These are phyloP conservation scores for Backusella australiensis DNA, from an alignment of 192 early-diverging fungal genomes.

Conservation along the genomic window DNA sequence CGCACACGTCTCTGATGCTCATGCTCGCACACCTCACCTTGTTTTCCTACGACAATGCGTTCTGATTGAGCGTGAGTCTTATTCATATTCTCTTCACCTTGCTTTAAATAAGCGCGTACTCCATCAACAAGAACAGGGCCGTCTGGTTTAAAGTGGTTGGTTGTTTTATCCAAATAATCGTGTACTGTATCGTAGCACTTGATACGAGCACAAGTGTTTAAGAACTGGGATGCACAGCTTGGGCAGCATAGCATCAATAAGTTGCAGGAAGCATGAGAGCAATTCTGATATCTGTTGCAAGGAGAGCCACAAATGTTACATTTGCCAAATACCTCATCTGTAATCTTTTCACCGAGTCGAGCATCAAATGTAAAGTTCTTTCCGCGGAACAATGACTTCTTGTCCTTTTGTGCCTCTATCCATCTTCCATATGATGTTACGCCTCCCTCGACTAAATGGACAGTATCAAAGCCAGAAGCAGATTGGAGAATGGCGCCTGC, in stretches of 20 bases:
- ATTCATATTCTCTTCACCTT: constrained; percentile 22
- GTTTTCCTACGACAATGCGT: constrained; percentile 24
- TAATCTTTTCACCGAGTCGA: constrained; percentile 69
- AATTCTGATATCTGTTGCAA: constrained; percentile 68
- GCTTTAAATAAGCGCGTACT: constrained; percentile 22
- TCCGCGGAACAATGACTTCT: constrained; percentile 62
- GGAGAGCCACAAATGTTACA: constrained; percentile 70
- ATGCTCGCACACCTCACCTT: constrained; percentile 28
- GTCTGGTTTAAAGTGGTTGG: constrained; percentile 13
- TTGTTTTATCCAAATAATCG: constrained; percentile 12
- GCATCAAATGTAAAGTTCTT: constrained; percentile 85
- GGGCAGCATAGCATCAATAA: constrained; percentile 70
- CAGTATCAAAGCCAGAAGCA: constrained; percentile 56
- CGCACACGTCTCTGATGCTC: constrained; percentile 21
- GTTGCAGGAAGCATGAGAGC: constrained; percentile 70
- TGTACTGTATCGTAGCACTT: constrained; percentile 48
- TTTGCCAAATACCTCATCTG: constrained; percentile 56
- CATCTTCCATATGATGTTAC: constrained; percentile 74
- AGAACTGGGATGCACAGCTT: constrained; percentile 44
- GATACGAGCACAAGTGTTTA: constrained; percentile 48
- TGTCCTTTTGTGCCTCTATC: constrained; percentile 39
- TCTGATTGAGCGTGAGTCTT: neutral
- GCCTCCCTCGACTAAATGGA: constrained; percentile 71
- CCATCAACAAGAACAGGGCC: constrained; percentile 22
- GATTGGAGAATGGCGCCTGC: constrained; percentile 75